Conservation (phyloP, 441 rosid genomes). For the Populus tomentosa region DNA sequence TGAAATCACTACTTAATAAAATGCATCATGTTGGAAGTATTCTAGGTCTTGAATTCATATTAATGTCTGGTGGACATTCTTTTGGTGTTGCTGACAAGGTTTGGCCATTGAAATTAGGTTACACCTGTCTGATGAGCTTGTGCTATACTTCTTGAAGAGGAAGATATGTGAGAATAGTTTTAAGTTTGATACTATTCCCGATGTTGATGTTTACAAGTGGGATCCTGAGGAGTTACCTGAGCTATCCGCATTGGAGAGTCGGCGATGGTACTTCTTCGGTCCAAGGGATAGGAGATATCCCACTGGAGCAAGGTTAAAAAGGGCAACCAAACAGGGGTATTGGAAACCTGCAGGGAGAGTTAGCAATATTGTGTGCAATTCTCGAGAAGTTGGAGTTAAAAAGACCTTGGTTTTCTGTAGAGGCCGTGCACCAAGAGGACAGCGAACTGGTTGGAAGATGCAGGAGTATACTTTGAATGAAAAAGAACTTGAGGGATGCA, state of each 20-base stretch:
- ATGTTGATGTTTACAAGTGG: conserved; percentile 77
- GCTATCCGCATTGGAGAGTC: conserved; percentile 20
- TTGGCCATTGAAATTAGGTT: conserved; percentile 87
- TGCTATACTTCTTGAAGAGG: conserved; percentile 71
- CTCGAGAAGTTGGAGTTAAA: too few relatives aligned
- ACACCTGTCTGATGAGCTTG: conserved; percentile 85
- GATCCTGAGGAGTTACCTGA: conserved; percentile 29
- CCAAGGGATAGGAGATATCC: conserved; percentile 80
- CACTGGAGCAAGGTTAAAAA: conserved; percentile 75
- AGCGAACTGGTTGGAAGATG: too few relatives aligned
- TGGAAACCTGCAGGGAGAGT: conserved; percentile 93
- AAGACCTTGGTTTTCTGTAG: too few relatives aligned
- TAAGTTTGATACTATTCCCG: conserved; percentile 54
- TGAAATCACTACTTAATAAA: too few relatives aligned
- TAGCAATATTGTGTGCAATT: conserved; percentile 18
- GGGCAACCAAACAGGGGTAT: conserved; percentile 72
- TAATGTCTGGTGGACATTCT: neutral
- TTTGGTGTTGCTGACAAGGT: conserved; percentile 21
- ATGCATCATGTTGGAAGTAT: too few relatives aligned
- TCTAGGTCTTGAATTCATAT: too few relatives aligned
- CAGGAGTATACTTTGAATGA: too few relatives aligned
- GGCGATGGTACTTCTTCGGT: conserved; percentile 85
- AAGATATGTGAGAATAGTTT: conserved; percentile 61
- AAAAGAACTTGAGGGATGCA: conserved; percentile 33
- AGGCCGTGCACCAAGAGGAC: too few relatives aligned